These are phyloP conservation scores for Yarrowia bubula DNA, from an alignment of 805 yeast genomes.

Conservation along the genomic window DNA sequence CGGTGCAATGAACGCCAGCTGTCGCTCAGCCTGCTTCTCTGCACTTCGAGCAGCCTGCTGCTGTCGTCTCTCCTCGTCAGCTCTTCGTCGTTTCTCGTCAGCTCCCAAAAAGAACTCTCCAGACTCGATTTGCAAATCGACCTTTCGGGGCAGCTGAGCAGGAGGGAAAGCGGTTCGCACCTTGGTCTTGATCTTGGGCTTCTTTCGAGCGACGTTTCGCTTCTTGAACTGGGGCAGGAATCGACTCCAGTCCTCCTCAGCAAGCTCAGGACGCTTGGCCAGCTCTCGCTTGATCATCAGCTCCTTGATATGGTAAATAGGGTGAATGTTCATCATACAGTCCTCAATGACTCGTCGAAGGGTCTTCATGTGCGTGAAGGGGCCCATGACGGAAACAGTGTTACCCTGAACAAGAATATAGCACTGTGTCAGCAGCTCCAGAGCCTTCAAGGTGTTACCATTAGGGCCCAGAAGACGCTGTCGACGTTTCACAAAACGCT, in stretches of 20 bases:
- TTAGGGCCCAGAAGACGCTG: constrained; percentile 96
- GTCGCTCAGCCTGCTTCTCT: constrained; percentile 65
- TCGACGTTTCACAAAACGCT: constrained; percentile 90
- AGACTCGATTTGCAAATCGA: constrained; percentile 94
- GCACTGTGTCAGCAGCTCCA: constrained; percentile 92
- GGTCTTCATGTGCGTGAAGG: constrained; percentile 87
- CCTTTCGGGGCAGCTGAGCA: constrained; percentile 91
- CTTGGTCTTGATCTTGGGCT: constrained; percentile 73
- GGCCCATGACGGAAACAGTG: constrained; percentile 97
- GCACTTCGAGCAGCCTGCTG: constrained; percentile 71
- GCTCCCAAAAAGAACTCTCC: constrained; percentile 96
- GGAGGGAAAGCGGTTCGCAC: constrained; percentile 99
- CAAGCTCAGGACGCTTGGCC: constrained; percentile 91
- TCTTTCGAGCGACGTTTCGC: constrained; percentile 91
- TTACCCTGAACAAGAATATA: constrained; percentile 95
- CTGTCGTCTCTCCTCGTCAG: constrained; percentile 71
- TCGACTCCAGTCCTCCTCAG: constrained; percentile 94
- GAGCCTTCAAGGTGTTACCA: constrained; percentile 93
- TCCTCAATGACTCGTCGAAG: constrained; percentile 94
- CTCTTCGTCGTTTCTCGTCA: constrained; percentile 71
- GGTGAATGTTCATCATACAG: constrained; percentile 95
- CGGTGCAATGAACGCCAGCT: constrained; percentile 82
- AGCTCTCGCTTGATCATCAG: constrained; percentile 95
- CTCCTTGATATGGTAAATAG: constrained; percentile 96
- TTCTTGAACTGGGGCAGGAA: constrained; percentile 95